Conservation (phyloP, 768 basidiomycete species). For the Phanerodontia chrysosporium region DNA sequence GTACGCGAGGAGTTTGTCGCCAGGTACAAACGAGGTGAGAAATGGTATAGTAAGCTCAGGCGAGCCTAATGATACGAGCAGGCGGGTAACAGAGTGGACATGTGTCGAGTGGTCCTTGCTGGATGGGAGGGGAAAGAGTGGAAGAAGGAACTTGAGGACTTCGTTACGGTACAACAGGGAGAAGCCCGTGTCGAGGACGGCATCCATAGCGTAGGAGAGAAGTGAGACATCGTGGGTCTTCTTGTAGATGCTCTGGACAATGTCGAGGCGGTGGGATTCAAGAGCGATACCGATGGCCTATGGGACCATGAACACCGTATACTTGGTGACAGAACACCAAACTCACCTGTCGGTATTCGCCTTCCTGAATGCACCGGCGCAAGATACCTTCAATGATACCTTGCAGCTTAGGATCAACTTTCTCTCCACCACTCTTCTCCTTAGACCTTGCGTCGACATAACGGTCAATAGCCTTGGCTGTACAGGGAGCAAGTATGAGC, state of each 20-base stretch:
- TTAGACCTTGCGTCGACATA: constrained; percentile 72
- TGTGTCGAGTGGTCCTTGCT: constrained; percentile 71
- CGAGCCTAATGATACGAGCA: constrained; percentile 85
- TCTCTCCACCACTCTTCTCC: constrained; percentile 47
- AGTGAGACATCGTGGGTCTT: constrained; percentile 72
- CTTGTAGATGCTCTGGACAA: constrained; percentile 75
- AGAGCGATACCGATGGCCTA: constrained; percentile 95
- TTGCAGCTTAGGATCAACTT: constrained; percentile 77
- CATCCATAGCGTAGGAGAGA: constrained; percentile 89
- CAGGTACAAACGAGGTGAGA: constrained; percentile 64
- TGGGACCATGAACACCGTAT: background rate
- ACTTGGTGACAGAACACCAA: background rate
- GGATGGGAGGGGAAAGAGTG: constrained; percentile 78
- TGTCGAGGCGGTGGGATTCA: constrained; percentile 83
- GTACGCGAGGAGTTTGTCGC: constrained; percentile 77
- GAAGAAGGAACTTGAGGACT: constrained; percentile 72
- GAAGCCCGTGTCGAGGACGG: constrained; percentile 86
- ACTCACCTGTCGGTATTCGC: constrained; percentile 85
- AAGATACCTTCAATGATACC: constrained; percentile 89
- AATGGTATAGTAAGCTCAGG: constrained; percentile 75
- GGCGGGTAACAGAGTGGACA: constrained; percentile 77
- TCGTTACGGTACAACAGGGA: constrained; percentile 81
- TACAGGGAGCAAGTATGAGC: background rate
- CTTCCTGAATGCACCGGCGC: constrained; percentile 76
- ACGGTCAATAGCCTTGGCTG: constrained; percentile 94